Evolutionary conservation across 2,329 filamentous ascomycete genomes (phyloP).

Genomic region (Aspergillus arachidicola): DNA sequence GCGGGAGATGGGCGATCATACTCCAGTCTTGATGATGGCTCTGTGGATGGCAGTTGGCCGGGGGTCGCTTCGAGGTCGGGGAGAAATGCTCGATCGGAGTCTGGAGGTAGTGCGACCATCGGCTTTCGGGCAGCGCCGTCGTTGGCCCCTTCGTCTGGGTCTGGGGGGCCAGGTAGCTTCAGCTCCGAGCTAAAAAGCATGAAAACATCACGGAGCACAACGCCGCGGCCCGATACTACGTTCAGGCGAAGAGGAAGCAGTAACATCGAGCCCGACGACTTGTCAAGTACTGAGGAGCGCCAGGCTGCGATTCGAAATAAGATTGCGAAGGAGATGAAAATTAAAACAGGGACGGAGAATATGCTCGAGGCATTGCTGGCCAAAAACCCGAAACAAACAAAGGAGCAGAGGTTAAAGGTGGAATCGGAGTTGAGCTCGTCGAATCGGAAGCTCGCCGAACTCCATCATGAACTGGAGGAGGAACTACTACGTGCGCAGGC

Average conservation of each 20-base stretch:
- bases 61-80: conserved; percentile 35
- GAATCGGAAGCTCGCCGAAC: conserved; percentile 68
- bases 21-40: conserved; percentile 42
- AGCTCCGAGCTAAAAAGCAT: conserved; percentile 81
- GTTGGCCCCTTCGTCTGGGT: conserved; percentile 68
- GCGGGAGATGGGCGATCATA: conserved; percentile 41
- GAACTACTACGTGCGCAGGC: conserved; percentile 63
- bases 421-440: conserved; percentile 90
- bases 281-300: conserved; percentile 67
- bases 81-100: conserved; percentile 55
- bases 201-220: conserved; percentile 62
- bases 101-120: conserved; percentile 62
- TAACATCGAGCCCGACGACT: conserved; percentile 64
- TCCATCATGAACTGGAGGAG: conserved; percentile 61
- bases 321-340: conserved; percentile 94
- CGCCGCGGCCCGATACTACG: conserved; percentile 59
- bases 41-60: conserved; percentile 43
- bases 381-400: conserved; percentile 94
- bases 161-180: conserved; percentile 79
- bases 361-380: conserved; percentile 91
- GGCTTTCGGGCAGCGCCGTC: conserved; percentile 64
- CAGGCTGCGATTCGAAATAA: conserved; percentile 77
- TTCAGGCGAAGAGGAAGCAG: conserved; percentile 49
- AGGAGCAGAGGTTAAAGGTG: conserved; percentile 76
- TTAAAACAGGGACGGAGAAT: conserved; percentile 96